Conservation (phyloP, 176 grass and related monocot species). For the Musa itinerans region DNA sequence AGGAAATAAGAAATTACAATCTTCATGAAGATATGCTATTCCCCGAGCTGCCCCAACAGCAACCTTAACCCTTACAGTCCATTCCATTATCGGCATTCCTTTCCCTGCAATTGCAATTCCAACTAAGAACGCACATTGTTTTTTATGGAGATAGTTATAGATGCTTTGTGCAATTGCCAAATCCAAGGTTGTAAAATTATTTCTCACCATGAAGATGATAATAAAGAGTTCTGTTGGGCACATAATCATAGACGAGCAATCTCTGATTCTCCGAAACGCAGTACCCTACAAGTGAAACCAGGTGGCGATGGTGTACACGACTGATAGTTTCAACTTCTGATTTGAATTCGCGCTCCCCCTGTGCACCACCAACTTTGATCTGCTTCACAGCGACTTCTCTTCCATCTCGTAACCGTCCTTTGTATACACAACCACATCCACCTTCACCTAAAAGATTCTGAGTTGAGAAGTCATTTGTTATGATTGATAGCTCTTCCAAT, state of each 20-base stretch:
- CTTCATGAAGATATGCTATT: constrained; percentile 96
- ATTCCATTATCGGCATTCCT: constrained; percentile 51
- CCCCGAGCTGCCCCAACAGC: constrained; percentile 86
- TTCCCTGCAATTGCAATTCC: constrained; percentile 46
- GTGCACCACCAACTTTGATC: constrained; percentile 49
- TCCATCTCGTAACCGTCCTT: constrained; percentile 52
- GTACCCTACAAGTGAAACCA: constrained; percentile 74
- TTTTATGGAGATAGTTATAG: background rate
- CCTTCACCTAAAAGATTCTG: constrained; percentile 72
- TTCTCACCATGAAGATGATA: constrained; percentile 63
- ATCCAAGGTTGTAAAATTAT: background rate
- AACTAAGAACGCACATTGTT: background rate
- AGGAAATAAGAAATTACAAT: constrained; percentile 48
- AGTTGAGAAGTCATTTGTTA: constrained; percentile 51
- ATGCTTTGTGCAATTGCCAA: background rate
- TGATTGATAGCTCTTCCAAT: constrained; percentile 52
- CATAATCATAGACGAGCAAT: constrained; percentile 83
- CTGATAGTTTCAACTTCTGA: constrained; percentile 75
- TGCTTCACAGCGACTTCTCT: constrained; percentile 70
- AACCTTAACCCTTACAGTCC: constrained; percentile 76
- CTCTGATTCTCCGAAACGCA: constrained; percentile 42
- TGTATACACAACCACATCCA: constrained; percentile 65
- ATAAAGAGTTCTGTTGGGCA: constrained; percentile 71
- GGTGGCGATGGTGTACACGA: constrained; percentile 72
- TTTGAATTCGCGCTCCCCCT: constrained; percentile 70